Evolutionary conservation across 768 basidiomycete species (phyloP), one percentile per base, ranked within the genome.

Genomic region (Pisolithus microcarpus): DNA sequence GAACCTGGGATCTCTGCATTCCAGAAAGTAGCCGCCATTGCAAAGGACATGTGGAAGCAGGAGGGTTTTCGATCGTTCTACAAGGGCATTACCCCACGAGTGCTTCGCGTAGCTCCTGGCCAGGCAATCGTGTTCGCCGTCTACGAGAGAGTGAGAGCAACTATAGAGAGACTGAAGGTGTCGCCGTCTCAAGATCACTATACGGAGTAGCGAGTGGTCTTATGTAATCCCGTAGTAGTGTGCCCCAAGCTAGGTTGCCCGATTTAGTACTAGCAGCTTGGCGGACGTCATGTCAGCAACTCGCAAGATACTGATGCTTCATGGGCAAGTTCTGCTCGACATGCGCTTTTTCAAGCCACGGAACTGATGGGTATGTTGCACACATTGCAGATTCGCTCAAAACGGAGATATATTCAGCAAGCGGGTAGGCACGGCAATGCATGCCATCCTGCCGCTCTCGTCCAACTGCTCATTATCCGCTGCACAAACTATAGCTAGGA

Each of bases 71-170:
- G 70, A 40, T 91, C 94, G 48, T 98, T 99, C 71, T 98, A 98
- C 75, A 98, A 96, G 73, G 96, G 96, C 18, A 97, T 99, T 65
- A 97, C 94, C 0, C 96, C 96, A 34, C 79, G 96, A 19, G 93
- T 99, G 34, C 73, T 96, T 60, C 82, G 96, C 49, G 96, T 99
- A 42, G 96, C 96, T 2, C 96, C 96, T 7, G 96, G 95, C 1
- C 91, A 91, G 66, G 94, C 94, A 2, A 89, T 98, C 57, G 95
- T 97, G 34, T 98, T 98, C 62, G 91, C 95, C 11, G 95, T 99
- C 24, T 97, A 97, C 61, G 95, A 99, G 72, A 76, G 87, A 46
- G 86, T 97, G 54, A 83, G 87, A 67, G 70, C 63, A 60, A 50
- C 77, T 37, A 85, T 95, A 51, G 93, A 95, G 75, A 72, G 66